Conservation (phyloP, 208 protist species). For the Perkinsela sp. region DNA sequence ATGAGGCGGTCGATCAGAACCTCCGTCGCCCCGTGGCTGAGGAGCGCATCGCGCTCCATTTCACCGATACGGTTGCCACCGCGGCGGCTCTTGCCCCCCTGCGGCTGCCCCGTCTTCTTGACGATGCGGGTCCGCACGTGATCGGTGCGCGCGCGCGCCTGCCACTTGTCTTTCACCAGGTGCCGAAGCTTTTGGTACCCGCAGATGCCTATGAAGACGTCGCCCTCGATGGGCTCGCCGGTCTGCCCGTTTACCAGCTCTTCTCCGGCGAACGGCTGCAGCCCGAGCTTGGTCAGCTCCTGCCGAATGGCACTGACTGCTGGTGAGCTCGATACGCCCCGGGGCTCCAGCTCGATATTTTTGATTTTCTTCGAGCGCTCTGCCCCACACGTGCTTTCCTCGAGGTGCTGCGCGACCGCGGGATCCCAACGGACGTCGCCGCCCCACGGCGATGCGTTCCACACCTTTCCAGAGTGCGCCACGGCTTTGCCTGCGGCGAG, state of each 20-base stretch:
- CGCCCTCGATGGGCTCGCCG: constrained; percentile 75
- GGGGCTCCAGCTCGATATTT: constrained; percentile 19
- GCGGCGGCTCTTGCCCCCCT: constrained; percentile 82
- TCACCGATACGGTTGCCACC: constrained; percentile 98
- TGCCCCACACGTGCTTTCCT: neutral
- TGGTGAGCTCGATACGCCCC: neutral
- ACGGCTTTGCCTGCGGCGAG: constrained; percentile 84
- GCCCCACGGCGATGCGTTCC: constrained; percentile 80
- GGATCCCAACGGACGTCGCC: neutral
- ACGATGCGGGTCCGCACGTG: constrained; percentile 66
- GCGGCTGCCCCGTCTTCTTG: constrained; percentile 87
- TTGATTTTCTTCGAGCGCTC: constrained; percentile 2
- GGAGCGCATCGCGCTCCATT: constrained; percentile 98
- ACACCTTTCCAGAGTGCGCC: constrained; percentile 70
- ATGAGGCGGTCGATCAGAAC: constrained; percentile 92
- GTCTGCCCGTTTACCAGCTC: constrained; percentile 74
- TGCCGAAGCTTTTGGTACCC: constrained; percentile 98
- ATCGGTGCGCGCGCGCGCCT: constrained; percentile 74
- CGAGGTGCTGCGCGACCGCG: neutral
- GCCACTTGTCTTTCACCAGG: constrained; percentile 99
- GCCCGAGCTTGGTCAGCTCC: constrained; percentile 70
- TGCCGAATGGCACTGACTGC: constrained; percentile 65
- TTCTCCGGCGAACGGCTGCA: constrained; percentile 87
- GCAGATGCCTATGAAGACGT: constrained; percentile 91
- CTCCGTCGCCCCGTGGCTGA: constrained; percentile 93